A percentile compares a stretch with the other conserved stretches of the same genome.
These are phyloP conservation scores for Xylaria curta DNA, from an alignment of 495 filamentous ascomycete genomes.

Conservation along the genomic window DNA sequence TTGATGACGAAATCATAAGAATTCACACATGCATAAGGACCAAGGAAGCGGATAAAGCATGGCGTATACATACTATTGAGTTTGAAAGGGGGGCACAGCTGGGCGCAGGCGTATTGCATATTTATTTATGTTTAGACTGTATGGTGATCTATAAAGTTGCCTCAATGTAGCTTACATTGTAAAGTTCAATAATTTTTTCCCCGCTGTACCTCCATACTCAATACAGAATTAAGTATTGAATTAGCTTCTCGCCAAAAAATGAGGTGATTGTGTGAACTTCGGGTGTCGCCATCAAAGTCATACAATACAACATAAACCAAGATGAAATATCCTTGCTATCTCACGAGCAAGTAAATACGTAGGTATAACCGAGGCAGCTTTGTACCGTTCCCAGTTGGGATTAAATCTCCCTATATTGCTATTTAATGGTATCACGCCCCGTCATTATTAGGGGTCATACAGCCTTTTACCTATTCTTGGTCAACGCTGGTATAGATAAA, in stretches of 20 bases:
- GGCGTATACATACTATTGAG: not conserved
- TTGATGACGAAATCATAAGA: not conserved
- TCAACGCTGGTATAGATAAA: not conserved
- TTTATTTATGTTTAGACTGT: not conserved
- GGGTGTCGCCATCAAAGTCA: not conserved
- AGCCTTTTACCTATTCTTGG: not conserved
- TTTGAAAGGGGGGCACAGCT: not conserved
- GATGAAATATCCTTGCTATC: not conserved
- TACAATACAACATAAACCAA: not conserved
- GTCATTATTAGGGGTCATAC: not conserved
- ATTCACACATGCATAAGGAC: conserved; percentile 2
- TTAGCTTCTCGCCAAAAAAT: not conserved
- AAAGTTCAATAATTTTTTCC: not conserved
- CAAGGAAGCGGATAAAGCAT: not conserved
- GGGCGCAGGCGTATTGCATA: conserved; percentile 2
- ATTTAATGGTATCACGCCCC: not conserved
- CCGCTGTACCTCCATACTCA: not conserved
- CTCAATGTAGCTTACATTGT: not conserved
- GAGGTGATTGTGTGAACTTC: not conserved
- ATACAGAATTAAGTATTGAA: not conserved
- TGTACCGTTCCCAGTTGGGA: not conserved
- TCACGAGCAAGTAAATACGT: not conserved
- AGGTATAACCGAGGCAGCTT: not conserved
- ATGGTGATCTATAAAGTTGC: conserved; percentile 1
- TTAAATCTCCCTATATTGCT: not conserved